Conservation (phyloP, 352 stramenopile species). For the Pythium sp. region DNA sequence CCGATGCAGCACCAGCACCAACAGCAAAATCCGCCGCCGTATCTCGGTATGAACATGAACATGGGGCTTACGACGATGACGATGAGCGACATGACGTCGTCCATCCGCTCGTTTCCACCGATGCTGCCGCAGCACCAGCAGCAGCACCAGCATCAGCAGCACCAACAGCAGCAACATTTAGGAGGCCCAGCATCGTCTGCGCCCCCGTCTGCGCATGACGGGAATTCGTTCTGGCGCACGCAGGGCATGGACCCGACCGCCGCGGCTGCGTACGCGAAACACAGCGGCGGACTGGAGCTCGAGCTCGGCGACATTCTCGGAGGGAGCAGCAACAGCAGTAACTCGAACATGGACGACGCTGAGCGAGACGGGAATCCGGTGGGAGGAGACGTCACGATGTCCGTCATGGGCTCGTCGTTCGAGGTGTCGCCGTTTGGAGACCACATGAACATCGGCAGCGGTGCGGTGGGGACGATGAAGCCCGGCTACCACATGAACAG, state of each 20-base stretch:
- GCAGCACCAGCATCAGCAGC: constrained; percentile 9
- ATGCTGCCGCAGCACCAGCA: constrained; percentile 15
- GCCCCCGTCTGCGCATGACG: constrained; percentile 1
- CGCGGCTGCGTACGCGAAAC: constrained; percentile 11
- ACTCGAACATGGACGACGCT: constrained; percentile 10
- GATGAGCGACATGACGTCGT: constrained; percentile 28
- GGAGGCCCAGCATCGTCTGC: not conserved
- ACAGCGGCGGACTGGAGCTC: constrained; percentile 31
- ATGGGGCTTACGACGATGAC: constrained; percentile 21
- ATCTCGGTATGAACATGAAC: constrained; percentile 21
- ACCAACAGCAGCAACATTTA: not conserved
- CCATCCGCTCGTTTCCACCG: constrained; percentile 26
- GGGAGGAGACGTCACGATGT: constrained; percentile 12
- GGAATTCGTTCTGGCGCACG: constrained; percentile 14
- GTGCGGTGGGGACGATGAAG: constrained; percentile 2
- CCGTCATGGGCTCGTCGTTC: constrained; percentile 33
- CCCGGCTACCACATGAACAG: constrained; percentile 11
- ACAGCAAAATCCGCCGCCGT: constrained; percentile 19
- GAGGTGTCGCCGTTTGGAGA: constrained; percentile 37
- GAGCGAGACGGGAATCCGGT: not conserved
- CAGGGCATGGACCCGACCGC: constrained; percentile 5
- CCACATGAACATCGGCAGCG: constrained; percentile 16
- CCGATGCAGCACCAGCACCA: constrained; percentile 13
- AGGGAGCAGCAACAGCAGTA: constrained; percentile 6
- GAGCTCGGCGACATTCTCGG: constrained; percentile 41